Evolutionary conservation across 2,329 filamentous ascomycete genomes (phyloP).

Genomic region (Diplodia corticola): DNA sequence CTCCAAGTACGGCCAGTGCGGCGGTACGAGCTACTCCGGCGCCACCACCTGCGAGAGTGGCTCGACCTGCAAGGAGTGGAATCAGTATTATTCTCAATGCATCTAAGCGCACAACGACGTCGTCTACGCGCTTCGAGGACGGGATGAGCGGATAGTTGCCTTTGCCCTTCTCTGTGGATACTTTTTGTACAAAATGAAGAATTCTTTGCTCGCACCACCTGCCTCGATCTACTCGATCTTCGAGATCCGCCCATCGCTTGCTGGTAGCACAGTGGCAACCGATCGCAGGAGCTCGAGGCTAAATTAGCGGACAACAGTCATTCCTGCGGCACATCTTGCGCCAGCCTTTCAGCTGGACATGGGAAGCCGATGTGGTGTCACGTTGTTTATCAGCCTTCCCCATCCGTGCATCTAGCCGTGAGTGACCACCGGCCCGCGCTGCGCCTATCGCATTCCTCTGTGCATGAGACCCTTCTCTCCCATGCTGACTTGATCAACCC

Average conservation of each 20-base stretch:
- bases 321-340: background rate
- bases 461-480: background rate
- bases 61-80: conserved; percentile 36
- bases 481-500: background rate
- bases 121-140: background rate
- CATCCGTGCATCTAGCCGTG: background rate
- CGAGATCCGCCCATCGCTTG: background rate
- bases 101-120: background rate
- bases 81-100: conserved; percentile 47
- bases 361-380: background rate
- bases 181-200: background rate
- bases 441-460: background rate
- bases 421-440: background rate
- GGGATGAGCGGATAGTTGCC: background rate
- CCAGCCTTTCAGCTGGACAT: background rate
- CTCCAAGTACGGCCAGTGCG: conserved; percentile 42
- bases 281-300: background rate
- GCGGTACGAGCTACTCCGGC: conserved; percentile 42
- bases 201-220: background rate
- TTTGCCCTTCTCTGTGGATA: conserved; percentile 14
- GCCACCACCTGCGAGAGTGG: conserved; percentile 39
- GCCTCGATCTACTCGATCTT: background rate
- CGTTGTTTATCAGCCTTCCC: background rate
- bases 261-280: background rate
- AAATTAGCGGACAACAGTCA: background rate